Evolutionary conservation across 345 rosid species (phyloP), one percentile per base, ranked within the genome.

Genomic region (Lepidium sativum): DNA sequence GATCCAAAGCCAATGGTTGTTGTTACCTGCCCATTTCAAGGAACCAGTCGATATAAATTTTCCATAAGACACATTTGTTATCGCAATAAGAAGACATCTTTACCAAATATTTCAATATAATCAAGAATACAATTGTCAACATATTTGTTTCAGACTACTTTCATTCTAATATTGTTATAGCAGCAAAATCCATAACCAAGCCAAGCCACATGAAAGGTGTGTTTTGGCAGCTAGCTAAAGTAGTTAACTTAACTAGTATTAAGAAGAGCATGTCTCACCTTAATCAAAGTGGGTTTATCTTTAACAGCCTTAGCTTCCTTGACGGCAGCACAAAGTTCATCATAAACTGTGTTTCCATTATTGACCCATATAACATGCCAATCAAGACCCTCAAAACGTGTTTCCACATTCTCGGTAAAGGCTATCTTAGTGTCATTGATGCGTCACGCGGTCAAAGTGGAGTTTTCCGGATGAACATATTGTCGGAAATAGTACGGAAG

Each of bases 281-380:
- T 87, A 60, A 92, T 85, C 82, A 86, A 51, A 65, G 92, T 85
- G 38, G 99, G 99, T 58, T 85, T 91, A 80, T 95, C 97, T 60
- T 61, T 86, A 29, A 95, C 92, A 52, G 97, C 79, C 81, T 95
- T 95, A 44, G 99, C 99, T 80, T 95, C 97, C 86, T 84, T 85
- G 47, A 95, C 86, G 67, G 99, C 99, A 74, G 97, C 96, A 55
- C 97, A 91, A 54, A 95, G 88, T 6, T 91, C 97, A 74, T 91
- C 97, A 67, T 88, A 94, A 33, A 97, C 96, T 31, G 80, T 91
- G 85, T 94, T 91, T 59, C 99, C 99, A 64, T 91, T 86, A 88
- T 95, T 90, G 67, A 95, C 99, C 96, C 96, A 88, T 64, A 95
- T 86, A 38, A 95, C 97, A 67, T 95, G 97, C 99, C 99, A 95